Percentiles rank a stretch among this genome's conserved stretches.
These are phyloP conservation scores for Gleditsia sinensis DNA, from an alignment of 306 rosid species.

Conservation along the genomic window DNA sequence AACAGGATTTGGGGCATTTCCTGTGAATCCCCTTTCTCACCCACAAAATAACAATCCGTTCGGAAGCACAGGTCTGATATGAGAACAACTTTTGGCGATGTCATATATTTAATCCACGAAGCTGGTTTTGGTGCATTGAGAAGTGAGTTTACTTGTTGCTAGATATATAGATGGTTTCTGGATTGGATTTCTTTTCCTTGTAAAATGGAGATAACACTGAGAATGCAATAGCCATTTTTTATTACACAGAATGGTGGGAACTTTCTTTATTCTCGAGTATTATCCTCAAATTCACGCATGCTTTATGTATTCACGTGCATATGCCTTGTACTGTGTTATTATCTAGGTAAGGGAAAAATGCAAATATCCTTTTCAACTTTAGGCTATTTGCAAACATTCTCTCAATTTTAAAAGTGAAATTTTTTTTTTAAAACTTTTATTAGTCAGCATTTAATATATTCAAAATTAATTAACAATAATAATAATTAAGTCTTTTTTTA, in stretches of 20 bases:
- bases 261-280: constrained; percentile 7
- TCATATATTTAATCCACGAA: constrained; percentile 38
- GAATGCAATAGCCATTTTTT: constrained; percentile 46
- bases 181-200: constrained; percentile 44
- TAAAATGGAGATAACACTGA: constrained; percentile 46
- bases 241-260: constrained; percentile 33
- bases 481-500: too few species aligned
- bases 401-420: too few species aligned
- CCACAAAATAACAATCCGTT: constrained; percentile 83
- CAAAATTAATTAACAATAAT: too few species aligned
- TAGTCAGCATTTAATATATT: too few species aligned
- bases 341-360: constrained; percentile 25
- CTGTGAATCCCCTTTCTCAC: constrained; percentile 56
- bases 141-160: constrained; percentile 47
- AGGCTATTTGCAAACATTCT: too few species aligned
- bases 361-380: too few species aligned
- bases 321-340: neutral
- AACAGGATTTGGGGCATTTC: constrained; percentile 75
- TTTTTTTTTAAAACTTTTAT: too few species aligned
- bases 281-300: neutral
- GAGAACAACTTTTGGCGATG: constrained; percentile 30
- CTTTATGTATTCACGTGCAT: constrained; percentile 28
- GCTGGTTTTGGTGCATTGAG: constrained; percentile 55
- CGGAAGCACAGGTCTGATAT: constrained; percentile 88
- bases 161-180: constrained; percentile 38